Base-by-base conservation (phyloP, 257 asterid genomes). In the Hygrophila difformis region DNA sequence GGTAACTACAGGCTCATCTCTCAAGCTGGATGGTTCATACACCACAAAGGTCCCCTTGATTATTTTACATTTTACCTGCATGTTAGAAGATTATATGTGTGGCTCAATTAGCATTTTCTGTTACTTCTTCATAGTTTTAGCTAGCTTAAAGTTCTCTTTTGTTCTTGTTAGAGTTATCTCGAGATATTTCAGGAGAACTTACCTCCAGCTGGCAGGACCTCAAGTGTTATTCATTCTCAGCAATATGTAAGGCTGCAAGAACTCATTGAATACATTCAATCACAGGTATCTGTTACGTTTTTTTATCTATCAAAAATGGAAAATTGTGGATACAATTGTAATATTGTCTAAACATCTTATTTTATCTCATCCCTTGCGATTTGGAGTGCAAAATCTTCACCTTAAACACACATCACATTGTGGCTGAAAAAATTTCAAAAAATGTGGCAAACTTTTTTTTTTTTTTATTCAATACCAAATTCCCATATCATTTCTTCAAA, bases 161-260 rank as follows among this genome's bases (percentile, higher is more conserved):
- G n/a, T n/a, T n/a, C n/a, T 35, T 67, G 49, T 42, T 78, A 91
- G 99, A 86, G 99, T 73, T 91, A 91, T 68, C 95, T 91, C 38
- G 71, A 82, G 67, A 78, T 86, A 73, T 70, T 86, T 56, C 75
- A 71, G 39, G 99, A 91, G 64, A 76, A 71, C 10, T 57, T 82
- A 51, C 98, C 98, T 20, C 64, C 68, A 34, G 50, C 31, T 12
- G 93, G 56, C 53, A 75, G 84, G 64, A 75, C 60, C 71, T 66
- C 88, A 49, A 82, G 79, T 51, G 98, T 93, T 55, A 77, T 91
- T 55, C 94, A 74, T 71, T 71, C 94, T 37, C 96, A 74, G 49
- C 96, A 80, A 71, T 79, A 93, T 55, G 74, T 93, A 47, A 80
- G 93, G 67, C 60, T 91, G 88, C 95, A 82, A 55, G 89, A 82